Evolutionary conservation across 1,284 basidiomycete species (phyloP), one percentile per base, ranked within the genome.

Genomic region (Rhodotorula sp.): DNA sequence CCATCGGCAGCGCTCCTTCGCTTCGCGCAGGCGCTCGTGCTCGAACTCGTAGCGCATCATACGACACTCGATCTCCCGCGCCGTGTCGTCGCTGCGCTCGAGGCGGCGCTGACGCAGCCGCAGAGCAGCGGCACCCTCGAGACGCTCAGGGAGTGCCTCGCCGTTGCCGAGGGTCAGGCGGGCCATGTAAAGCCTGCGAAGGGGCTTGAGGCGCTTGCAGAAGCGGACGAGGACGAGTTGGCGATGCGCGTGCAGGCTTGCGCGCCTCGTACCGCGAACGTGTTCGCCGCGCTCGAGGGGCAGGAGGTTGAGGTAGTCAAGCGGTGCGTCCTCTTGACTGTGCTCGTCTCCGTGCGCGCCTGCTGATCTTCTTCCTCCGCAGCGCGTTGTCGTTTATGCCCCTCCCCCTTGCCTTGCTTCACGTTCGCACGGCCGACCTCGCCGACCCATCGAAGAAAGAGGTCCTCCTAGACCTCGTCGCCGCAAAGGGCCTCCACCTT

Each of bases 321-420:
- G 13, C 21, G 17, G 67, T 66, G 16, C 23, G 66, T 63, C 27
- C 27, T 19, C 27, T 21, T 34, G 23, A 21, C 41, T 46, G 54
- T 21, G 46, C 21, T n/a, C 46, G 9, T 13, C 25, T 16, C 12
- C 57, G 13, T 7, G 7, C 44, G 23, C 13, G 25, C 9, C 34
- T 34, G 17, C 27, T n/a, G 4, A n/a, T 12, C 34, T 8, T 7
- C 17, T 1, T 27, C 34, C 19, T 42, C 23, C 21, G 12, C 45
- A 65, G 61, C 4, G n/a, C 42, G 5, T 19, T 75, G 5, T 17
- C 61, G 7, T 49, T 45, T 3, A 61, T 69, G 54, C 67, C 74
- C 1, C 34, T 72, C 44, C 54, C 61, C 3, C 63, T 74, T 52
- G 66, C 56, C 41, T 42, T 63, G 27, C 65, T 74, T 1, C 73